These are phyloP conservation scores for Agapanthus africanus DNA, from an alignment of 106 monocot genomes.

Conservation along the genomic window DNA sequence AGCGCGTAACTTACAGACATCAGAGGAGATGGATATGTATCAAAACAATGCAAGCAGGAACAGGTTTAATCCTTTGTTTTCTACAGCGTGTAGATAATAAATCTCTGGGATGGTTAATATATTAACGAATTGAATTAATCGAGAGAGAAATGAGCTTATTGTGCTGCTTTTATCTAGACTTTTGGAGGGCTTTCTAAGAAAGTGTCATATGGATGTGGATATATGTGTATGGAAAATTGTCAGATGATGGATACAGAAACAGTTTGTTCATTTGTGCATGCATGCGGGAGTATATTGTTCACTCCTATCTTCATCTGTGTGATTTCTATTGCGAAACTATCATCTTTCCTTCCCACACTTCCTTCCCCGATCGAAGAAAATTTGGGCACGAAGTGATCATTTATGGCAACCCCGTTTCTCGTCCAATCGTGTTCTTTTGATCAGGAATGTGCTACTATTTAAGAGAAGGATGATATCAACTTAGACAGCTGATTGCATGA, in stretches of 20 bases:
- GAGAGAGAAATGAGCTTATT: neutral
- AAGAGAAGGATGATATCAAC: neutral
- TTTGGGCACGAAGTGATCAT: too few relatives aligned
- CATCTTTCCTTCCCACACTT: too few relatives aligned
- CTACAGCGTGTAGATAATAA: neutral
- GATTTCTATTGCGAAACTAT: neutral
- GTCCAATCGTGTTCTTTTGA: too few relatives aligned
- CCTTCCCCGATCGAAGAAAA: too few relatives aligned
- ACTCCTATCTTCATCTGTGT: neutral
- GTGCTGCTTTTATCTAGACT: neutral
- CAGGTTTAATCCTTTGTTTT: neutral
- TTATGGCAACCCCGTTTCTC: too few relatives aligned
- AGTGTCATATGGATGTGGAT: neutral
- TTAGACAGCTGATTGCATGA: too few relatives aligned
- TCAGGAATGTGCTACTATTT: too few relatives aligned
- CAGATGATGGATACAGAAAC: neutral
- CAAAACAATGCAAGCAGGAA: neutral
- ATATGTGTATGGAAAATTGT: neutral
- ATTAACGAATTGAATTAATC: neutral
- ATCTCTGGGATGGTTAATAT: neutral
- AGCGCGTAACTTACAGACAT: neutral
- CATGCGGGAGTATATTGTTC: neutral
- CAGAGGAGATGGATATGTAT: neutral
- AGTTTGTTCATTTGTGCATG: too few relatives aligned
- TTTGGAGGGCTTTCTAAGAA: neutral